Evolutionary conservation across 139 green algal species (phyloP), one percentile per base, ranked within the genome.

Genomic region (Spirogloea muscicola): DNA sequence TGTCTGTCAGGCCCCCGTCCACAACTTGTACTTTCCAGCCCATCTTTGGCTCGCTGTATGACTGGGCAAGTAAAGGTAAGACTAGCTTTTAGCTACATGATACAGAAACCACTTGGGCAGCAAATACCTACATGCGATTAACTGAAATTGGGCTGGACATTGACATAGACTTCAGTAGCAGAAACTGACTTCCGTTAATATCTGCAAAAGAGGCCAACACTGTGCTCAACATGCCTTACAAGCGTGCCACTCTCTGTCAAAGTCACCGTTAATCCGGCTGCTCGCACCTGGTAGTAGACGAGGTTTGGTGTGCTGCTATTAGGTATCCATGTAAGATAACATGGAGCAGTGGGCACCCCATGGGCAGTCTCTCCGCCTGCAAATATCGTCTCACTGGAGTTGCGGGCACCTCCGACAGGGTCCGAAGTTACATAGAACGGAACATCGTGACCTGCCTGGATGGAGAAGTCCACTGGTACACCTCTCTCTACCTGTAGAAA

Each of bases 261-360:
- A n/a, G n/a, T n/a, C n/a, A n/a, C n/a, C n/a, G n/a, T n/a, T n/a
- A n/a, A n/a, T n/a, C n/a, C n/a, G n/a, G n/a, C n/a, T n/a, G n/a
- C n/a, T n/a, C n/a, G n/a, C n/a, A 79, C 72, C 72, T 80, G 72
- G 48, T 80, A 80, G 40, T 78, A 80, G 21, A 80, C 64, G 1
- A 51, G 21, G 61, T 80, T 49, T 1, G 72, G 72, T 1, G 72
- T 80, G 3, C 39, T 49, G 48, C 48, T 65, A 41, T 78, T 74
- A 63, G 72, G 72, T 3, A 42, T 80, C 72, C 72, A 80, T 48
- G 38, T 29, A 3, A 80, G 62, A 3, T n/a, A n/a, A 37, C 77
- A 80, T 37, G 72, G 72, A 0, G 34, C 64, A 3, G 72, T 49
- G 9, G 36, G 63, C 46, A 77, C 63, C 21, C 72, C 72, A 16